These are phyloP conservation scores for Colletotrichum sp. DNA, from an alignment of 2,329 filamentous ascomycete species.

Conservation along the genomic window DNA sequence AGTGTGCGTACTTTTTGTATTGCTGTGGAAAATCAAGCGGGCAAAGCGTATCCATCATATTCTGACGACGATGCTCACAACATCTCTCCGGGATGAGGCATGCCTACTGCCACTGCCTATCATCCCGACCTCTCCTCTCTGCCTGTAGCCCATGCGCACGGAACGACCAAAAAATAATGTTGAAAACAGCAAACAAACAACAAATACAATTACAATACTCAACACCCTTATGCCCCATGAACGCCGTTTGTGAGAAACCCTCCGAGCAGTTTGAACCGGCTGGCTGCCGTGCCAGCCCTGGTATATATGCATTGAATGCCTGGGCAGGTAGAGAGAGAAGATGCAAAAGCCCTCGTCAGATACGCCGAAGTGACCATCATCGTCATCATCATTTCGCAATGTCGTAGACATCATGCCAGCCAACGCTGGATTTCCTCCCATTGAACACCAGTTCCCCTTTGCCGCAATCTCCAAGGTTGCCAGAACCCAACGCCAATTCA, in stretches of 20 bases:
- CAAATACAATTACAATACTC: constrained; percentile 20
- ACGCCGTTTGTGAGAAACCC: constrained; percentile 8
- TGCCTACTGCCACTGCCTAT: constrained; percentile 4
- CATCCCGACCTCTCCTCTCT: not conserved
- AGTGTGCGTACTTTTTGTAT: constrained; percentile 13
- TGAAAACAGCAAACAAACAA: not conserved
- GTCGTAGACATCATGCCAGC: constrained; percentile 17
- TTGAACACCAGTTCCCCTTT: constrained; percentile 16
- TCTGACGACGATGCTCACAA: not conserved
- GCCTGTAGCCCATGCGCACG: not conserved
- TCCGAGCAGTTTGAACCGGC: constrained; percentile 4
- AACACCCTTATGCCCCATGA: constrained; percentile 5
- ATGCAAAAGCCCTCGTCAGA: constrained; percentile 2
- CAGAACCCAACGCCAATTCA: constrained; percentile 44
- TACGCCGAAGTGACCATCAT: not conserved
- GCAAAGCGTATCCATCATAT: constrained; percentile 1
- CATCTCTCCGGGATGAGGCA: not conserved
- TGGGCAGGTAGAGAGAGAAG: constrained; percentile 10
- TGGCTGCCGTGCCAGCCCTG: constrained; percentile 10
- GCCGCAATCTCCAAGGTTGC: constrained; percentile 15
- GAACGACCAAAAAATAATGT: not conserved
- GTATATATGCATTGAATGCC: constrained; percentile 18
- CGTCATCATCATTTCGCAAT: constrained; percentile 13
- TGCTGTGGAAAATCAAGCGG: constrained; percentile 3
- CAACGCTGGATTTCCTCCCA: constrained; percentile 6